Evolutionary conservation across 768 basidiomycete species (phyloP).

Genomic region (Pleurotus citrinopileatus): DNA sequence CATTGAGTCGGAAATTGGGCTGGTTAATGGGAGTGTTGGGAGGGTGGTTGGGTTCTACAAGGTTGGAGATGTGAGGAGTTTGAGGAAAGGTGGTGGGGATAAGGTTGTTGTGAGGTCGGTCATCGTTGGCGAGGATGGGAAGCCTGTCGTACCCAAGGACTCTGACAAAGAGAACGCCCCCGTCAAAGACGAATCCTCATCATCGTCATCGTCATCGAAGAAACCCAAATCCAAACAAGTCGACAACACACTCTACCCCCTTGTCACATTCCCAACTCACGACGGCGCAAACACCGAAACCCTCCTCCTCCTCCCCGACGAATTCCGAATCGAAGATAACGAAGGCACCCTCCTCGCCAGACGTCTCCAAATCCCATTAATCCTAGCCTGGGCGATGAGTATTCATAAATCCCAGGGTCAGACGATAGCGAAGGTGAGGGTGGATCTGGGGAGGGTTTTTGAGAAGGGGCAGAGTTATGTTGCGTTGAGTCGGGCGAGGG

Average conservation of each 20-base stretch:
- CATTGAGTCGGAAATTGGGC: conserved; percentile 36
- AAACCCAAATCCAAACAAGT: conserved; percentile 13
- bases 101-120: conserved; percentile 19
- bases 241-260: conserved; percentile 40
- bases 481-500: conserved; percentile 63
- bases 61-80: conserved; percentile 14
- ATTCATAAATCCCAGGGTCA: conserved; percentile 87
- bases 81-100: conserved; percentile 14
- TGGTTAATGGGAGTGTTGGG: conserved; percentile 81
- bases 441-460: conserved; percentile 75
- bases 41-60: conserved; percentile 58
- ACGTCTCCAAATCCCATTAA: conserved; percentile 48
- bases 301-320: conserved; percentile 48
- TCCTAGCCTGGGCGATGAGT: conserved; percentile 79
- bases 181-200: conserved; percentile 16
- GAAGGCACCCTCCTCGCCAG: conserved; percentile 48
- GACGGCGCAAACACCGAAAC: conserved; percentile 32
- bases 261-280: conserved; percentile 41
- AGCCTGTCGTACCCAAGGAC: conserved; percentile 37
- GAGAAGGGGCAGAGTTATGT: conserved; percentile 72
- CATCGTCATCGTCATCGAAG: conserved; percentile 11
- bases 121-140: conserved; percentile 37
- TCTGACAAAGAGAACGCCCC: conserved; percentile 53
- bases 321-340: conserved; percentile 50
- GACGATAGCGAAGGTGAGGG: conserved; percentile 74